phyloP scores from a whole-genome alignment of 495 filamentous ascomycete species.

The Cladorrhinum samala region DNA sequence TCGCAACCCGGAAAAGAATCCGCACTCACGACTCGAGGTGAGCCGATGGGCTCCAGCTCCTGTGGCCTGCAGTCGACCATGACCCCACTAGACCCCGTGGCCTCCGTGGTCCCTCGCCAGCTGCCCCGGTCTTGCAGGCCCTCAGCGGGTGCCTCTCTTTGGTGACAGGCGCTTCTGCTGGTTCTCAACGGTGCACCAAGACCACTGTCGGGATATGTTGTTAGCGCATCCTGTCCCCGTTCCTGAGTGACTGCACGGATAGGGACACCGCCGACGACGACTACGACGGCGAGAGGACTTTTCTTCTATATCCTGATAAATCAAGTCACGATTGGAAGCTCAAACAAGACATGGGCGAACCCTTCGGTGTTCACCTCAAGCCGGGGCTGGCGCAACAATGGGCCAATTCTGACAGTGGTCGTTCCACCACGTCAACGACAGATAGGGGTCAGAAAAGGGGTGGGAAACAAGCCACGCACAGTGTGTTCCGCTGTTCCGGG shows the following conservation, averaged over 20 bases:
- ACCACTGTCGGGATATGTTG: not conserved
- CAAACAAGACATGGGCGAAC: not conserved
- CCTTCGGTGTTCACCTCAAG: not conserved
- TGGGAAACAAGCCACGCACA: not conserved
- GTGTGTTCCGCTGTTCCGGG: not conserved
- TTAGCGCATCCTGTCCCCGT: not conserved
- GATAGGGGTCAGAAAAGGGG: not conserved
- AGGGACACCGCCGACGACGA: not conserved
- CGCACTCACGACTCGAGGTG: slow-evolving; percentile 1
- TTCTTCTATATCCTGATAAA: not conserved
- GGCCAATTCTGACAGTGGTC: not conserved
- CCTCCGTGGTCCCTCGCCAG: not conserved
- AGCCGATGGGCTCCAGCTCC: not conserved
- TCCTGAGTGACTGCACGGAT: too few relatives aligned
- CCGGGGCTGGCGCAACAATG: not conserved
- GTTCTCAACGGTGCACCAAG: slow-evolving; percentile 1
- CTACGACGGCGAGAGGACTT: not conserved
- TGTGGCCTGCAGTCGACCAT: not conserved
- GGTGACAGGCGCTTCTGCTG: not conserved
- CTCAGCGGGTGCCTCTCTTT: not conserved
- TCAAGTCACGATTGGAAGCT: not conserved
- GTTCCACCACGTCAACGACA: not conserved
- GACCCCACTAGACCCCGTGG: not conserved
- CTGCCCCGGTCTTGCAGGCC: not conserved
- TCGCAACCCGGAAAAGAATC: not conserved